A percentile compares a stretch with the other conserved stretches of the same genome.
These are phyloP conservation scores for Lathyrus sativus DNA, from an alignment of 306 rosid species.

Conservation along the genomic window DNA sequence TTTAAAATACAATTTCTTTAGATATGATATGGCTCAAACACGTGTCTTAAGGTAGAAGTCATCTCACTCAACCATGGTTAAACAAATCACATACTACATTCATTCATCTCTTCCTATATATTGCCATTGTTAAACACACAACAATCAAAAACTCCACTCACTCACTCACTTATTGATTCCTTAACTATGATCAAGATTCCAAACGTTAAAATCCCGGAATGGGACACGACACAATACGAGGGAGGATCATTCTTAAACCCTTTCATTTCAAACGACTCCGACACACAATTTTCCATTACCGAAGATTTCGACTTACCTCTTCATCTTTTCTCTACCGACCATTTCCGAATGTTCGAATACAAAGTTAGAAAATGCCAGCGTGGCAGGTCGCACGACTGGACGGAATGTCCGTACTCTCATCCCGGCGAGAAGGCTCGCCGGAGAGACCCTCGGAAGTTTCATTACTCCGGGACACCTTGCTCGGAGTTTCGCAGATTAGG, in stretches of 20 bases:
- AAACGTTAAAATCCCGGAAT: slow-evolving; percentile 48
- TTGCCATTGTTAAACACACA: background rate
- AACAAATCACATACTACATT: background rate
- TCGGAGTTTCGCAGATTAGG: slow-evolving; percentile 74
- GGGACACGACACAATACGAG: slow-evolving; percentile 47
- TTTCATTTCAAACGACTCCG: background rate
- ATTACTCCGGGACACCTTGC: slow-evolving; percentile 73
- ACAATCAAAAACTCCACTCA: background rate
- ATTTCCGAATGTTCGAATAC: slow-evolving; percentile 86
- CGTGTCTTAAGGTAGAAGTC: background rate
- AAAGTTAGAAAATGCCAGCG: slow-evolving; percentile 71
- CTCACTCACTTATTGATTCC: background rate
- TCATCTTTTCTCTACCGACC: slow-evolving; percentile 55
- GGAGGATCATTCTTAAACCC: slow-evolving; percentile 32
- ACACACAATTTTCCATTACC: background rate
- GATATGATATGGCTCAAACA: slow-evolving; percentile 1
- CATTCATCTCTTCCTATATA: slow-evolving; percentile 1
- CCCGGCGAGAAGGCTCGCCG: slow-evolving; percentile 95
- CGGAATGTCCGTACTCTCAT: slow-evolving; percentile 87
- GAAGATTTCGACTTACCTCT: slow-evolving; percentile 47
- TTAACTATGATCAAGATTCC: slow-evolving; percentile 38
- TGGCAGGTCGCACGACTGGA: slow-evolving; percentile 89
- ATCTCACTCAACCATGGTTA: background rate
- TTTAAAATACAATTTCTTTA: background rate
- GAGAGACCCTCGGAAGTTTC: slow-evolving; percentile 69